phyloP scores from a whole-genome alignment of 768 basidiomycete genomes.

The Gloeopeniophorella convolvens region DNA sequence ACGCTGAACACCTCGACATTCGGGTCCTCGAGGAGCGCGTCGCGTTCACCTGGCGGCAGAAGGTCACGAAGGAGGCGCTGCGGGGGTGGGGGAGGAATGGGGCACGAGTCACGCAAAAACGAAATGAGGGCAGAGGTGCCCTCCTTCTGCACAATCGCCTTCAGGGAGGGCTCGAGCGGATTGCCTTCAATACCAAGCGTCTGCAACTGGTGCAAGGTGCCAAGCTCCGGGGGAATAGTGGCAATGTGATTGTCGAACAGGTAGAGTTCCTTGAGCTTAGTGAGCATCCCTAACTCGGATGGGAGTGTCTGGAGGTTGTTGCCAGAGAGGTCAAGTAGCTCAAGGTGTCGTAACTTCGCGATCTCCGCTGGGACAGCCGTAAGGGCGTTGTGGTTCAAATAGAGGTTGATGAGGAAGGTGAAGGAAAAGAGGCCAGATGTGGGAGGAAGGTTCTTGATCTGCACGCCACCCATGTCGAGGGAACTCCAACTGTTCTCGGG shows the following conservation, averaged over 20 bases:
- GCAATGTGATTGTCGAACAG: constrained; percentile 93
- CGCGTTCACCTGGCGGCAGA: constrained; percentile 50
- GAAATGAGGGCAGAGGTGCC: constrained; percentile 87
- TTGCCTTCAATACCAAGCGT: constrained; percentile 97
- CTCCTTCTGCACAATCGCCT: constrained; percentile 84
- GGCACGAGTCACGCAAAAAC: constrained; percentile 90
- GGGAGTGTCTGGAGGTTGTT: constrained; percentile 77
- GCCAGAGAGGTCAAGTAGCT: constrained; percentile 85
- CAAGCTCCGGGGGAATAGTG: constrained; percentile 80
- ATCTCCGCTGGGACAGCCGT: constrained; percentile 76
- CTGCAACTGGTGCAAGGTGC: constrained; percentile 85
- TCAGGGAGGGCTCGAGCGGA: constrained; percentile 72
- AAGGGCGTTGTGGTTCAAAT: constrained; percentile 93
- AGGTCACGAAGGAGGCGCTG: constrained; percentile 71
- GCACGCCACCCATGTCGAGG: constrained; percentile 93
- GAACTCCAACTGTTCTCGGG: constrained; percentile 82
- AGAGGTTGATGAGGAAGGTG: constrained; percentile 89
- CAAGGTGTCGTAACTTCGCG: constrained; percentile 74
- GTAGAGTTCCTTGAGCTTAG: constrained; percentile 83
- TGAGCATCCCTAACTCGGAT: constrained; percentile 86
- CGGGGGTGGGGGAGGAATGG: constrained; percentile 73
- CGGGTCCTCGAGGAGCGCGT: constrained; percentile 54
- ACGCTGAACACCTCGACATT: constrained; percentile 71
- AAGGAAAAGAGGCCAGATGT: constrained; percentile 74
- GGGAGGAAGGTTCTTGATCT: constrained; percentile 83